Evolutionary conservation across 768 basidiomycete genomes (phyloP).

Genomic region (Suillus occidentalis): DNA sequence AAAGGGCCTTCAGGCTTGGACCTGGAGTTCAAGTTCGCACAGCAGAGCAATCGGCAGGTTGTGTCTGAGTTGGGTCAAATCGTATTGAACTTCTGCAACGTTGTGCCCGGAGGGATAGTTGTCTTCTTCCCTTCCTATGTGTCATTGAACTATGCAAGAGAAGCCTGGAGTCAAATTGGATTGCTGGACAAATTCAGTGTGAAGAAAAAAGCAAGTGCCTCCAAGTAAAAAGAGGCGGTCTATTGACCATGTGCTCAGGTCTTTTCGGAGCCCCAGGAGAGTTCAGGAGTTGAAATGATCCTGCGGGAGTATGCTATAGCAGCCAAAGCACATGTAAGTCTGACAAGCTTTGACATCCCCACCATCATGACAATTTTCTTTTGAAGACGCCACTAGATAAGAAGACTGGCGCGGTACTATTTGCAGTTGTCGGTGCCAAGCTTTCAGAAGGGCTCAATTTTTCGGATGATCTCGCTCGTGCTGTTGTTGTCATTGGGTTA

Average conservation of each 20-base stretch:
- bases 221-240: neutral
- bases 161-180: conserved; percentile 63
- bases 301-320: conserved; percentile 72
- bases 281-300: conserved; percentile 67
- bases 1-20: conserved; percentile 74
- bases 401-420: conserved; percentile 71
- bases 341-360: neutral
- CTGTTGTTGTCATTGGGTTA: conserved; percentile 84
- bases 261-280: conserved; percentile 86
- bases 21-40: conserved; percentile 80
- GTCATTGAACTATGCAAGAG: conserved; percentile 69
- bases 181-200: conserved; percentile 56
- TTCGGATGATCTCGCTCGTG: conserved; percentile 79
- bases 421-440: conserved; percentile 96
- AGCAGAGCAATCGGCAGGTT: conserved; percentile 61
- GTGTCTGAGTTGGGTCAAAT: conserved; percentile 84
- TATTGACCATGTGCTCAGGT: conserved; percentile 45
- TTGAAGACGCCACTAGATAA: conserved; percentile 25
- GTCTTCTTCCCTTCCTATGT: conserved; percentile 94
- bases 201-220: conserved; percentile 69
- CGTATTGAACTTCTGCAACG: conserved; percentile 71
- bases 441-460: conserved; percentile 91
- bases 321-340: conserved; percentile 20
- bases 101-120: conserved; percentile 87
- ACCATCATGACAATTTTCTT: conserved; percentile 19